Conservation (phyloP, 768 basidiomycete species). For the Suillus subalutaceus region DNA sequence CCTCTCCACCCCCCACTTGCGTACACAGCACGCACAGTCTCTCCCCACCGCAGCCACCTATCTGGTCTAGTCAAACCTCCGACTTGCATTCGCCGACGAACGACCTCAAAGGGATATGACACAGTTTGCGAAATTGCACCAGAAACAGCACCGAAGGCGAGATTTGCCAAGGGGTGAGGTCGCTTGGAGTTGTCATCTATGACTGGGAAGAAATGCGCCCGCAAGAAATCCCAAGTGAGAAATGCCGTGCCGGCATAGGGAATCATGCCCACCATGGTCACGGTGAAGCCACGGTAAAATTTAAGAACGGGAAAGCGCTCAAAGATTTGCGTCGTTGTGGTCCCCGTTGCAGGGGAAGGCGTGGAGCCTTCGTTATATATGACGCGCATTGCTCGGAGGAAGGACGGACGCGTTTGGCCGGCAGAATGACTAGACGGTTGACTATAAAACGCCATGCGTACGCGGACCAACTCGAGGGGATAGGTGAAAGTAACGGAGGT, state of each 20-base stretch:
- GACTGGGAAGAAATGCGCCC: constrained; percentile 58
- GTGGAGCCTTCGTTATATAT: constrained; percentile 70
- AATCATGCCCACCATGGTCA: constrained; percentile 89
- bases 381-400: constrained; percentile 54
- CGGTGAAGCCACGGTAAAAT: constrained; percentile 97
- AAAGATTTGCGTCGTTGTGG: constrained; percentile 41
- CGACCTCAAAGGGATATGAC: constrained; percentile 94
- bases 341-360: constrained; percentile 19
- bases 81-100: constrained; percentile 93
- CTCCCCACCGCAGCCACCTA: constrained; percentile 77
- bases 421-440: constrained; percentile 24
- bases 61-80: constrained; percentile 81
- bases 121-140: constrained; percentile 86
- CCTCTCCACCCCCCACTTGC: constrained; percentile 74
- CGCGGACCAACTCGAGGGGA: constrained; percentile 92
- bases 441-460: constrained; percentile 83
- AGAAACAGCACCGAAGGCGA: constrained; percentile 82
- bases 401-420: constrained; percentile 47
- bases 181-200: constrained; percentile 41
- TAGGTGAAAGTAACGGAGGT: constrained; percentile 92
- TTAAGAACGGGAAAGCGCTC: constrained; percentile 76
- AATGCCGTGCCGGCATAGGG: constrained; percentile 97
- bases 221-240: constrained; percentile 84
- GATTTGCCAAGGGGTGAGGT: constrained; percentile 60
- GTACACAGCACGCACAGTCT: constrained; percentile 76